phyloP scores from a whole-genome alignment of 108 stramenopile genomes.

The Cyclotella atomus region DNA sequence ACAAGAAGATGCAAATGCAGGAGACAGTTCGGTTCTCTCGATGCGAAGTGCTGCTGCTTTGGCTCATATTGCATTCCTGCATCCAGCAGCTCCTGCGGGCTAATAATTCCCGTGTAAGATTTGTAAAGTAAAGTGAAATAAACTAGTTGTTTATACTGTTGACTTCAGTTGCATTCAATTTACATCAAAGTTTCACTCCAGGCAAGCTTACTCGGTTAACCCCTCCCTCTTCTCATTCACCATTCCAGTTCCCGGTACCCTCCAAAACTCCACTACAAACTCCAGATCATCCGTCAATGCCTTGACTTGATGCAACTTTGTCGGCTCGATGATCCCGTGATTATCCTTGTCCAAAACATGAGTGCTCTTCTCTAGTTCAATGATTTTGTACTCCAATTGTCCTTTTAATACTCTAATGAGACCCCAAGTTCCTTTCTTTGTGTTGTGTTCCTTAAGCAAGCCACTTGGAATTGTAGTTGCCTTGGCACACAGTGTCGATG shows the following conservation, averaged over 20 bases:
- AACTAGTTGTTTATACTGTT: too few relatives aligned
- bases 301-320: slow-evolving; percentile 44
- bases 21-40: slow-evolving; percentile 49
- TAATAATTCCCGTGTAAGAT: not conserved
- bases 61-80: slow-evolving; percentile 34
- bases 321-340: slow-evolving; percentile 56
- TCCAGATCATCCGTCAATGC: slow-evolving; percentile 55
- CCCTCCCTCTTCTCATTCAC: slow-evolving; percentile 59
- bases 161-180: too few relatives aligned
- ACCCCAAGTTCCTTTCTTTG: slow-evolving; percentile 71
- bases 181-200: too few relatives aligned
- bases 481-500: not conserved
- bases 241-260: slow-evolving; percentile 55
- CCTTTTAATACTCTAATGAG: slow-evolving; percentile 49
- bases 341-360: slow-evolving; percentile 26
- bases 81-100: slow-evolving; percentile 42
- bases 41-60: slow-evolving; percentile 44
- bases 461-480: slow-evolving; percentile 41
- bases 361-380: slow-evolving; percentile 29
- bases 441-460: slow-evolving; percentile 51
- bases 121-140: too few relatives aligned
- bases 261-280: slow-evolving; percentile 62
- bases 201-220: too few relatives aligned
- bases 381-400: slow-evolving; percentile 46
- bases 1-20: slow-evolving; percentile 51